phyloP scores from a whole-genome alignment of 495 filamentous ascomycete species.

The Aspergillus affinis region DNA sequence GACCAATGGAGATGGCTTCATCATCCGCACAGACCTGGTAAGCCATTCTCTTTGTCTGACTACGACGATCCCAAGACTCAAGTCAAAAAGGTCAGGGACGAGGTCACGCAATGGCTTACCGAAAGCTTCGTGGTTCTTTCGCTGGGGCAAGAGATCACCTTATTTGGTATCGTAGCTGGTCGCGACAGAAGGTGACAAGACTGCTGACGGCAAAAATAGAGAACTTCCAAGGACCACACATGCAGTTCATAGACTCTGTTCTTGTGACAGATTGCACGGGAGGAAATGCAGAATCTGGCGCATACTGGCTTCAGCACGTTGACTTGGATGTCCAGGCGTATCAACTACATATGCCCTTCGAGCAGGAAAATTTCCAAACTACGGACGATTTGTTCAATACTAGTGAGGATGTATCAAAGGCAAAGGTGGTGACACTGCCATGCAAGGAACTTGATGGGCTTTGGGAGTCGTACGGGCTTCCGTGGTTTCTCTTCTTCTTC shows the following conservation, averaged over 20 bases:
- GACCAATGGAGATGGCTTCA: conserved; percentile 16
- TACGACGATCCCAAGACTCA: not conserved
- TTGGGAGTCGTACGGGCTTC: conserved; percentile 47
- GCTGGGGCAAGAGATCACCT: conserved; percentile 19
- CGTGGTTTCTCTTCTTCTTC: too few relatives aligned
- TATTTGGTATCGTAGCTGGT: conserved; percentile 16
- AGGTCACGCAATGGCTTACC: conserved; percentile 24
- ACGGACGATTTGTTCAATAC: conserved; percentile 14
- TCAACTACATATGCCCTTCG: conserved; percentile 15
- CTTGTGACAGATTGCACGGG: conserved; percentile 22
- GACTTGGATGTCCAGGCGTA: conserved; percentile 25
- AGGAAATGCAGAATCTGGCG: conserved; percentile 13
- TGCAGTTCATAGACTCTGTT: conserved; percentile 19
- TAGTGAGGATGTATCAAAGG: conserved; percentile 15
- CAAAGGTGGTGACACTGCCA: conserved; percentile 39
- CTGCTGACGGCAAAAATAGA: conserved; percentile 10
- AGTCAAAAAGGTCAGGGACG: conserved; percentile 19
- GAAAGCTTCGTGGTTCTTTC: conserved; percentile 21
- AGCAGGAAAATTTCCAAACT: conserved; percentile 13
- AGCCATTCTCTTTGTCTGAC: not conserved
- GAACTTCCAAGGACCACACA: conserved; percentile 16
- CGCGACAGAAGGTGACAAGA: not conserved
- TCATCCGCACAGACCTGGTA: conserved; percentile 24
- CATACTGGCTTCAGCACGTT: conserved; percentile 22
- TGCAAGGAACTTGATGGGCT: conserved; percentile 39